Evolutionary conservation across 2,329 filamentous ascomycete species (phyloP), one percentile per base, ranked within the genome.

Genomic region (Aspergillus sojae): DNA sequence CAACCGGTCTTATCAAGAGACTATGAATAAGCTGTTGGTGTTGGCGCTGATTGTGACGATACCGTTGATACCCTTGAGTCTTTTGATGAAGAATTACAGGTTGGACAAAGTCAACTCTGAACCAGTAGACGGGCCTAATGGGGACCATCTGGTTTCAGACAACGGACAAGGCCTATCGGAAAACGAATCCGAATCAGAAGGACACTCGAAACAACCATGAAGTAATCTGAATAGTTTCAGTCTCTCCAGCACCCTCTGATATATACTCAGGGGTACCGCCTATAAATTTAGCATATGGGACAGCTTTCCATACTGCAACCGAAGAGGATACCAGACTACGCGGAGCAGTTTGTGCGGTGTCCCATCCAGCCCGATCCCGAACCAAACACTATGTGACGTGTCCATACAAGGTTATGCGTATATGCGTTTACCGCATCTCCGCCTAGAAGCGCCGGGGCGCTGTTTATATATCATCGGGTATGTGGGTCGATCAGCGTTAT

Each of bases 1-100:
- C 71, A 86, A 88, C 63, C 81, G 80, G 39, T 84, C 87, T 1
- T 91, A 91, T 65, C 85, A 88, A 71, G 86, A 89, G 74, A 88
- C 86, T 3, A 89, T 89, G 85, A 83, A 83, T 32, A 84, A 82
- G 64, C 78, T 89, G 21, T 74, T 89, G 52, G 83, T 82, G 12
- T 78, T 87, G 57, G 85, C 86, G 2, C 75, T 87, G 11, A 78
- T 83, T 60, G 82, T 84, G 39, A 79, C 84, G 14, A 76, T 87
- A 21, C 88, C 87, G 2, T 79, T 89, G 26, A 76, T 90, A 45
- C 79, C 85, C 6, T 73, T 89, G 60, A 84, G 82, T 64, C 75
- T 88, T 61, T 62, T 83, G n/a, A 84, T 88, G 82, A 79, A 80
- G 71, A 84, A 90, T 71, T 86, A 87, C 70, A 82, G 81, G 63